These are phyloP conservation scores for Amphibolis antarctica DNA, from an alignment of 106 monocot genomes.

Conservation along the genomic window DNA sequence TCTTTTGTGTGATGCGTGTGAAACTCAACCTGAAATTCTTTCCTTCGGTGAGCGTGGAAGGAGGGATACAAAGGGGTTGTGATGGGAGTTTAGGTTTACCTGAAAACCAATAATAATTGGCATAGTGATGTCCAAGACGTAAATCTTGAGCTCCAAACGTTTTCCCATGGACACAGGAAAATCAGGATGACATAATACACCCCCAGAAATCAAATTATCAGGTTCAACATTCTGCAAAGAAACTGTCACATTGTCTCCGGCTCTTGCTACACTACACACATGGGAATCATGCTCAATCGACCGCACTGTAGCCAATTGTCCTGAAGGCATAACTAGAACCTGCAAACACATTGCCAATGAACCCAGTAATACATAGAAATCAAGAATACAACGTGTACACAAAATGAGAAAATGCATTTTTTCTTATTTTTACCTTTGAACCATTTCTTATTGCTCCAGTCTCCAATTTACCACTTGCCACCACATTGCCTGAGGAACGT, in stretches of 20 bases:
- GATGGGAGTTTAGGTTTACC: slow-evolving; percentile 14
- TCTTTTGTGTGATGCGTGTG: slow-evolving; percentile 64
- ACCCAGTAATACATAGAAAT: slow-evolving; percentile 1
- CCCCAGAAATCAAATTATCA: slow-evolving; percentile 35
- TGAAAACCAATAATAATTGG: slow-evolving; percentile 64
- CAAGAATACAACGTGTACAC: neutral
- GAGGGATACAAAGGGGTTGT: no score
- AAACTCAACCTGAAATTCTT: slow-evolving; percentile 25
- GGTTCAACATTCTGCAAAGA: slow-evolving; percentile 54
- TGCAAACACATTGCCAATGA: slow-evolving; percentile 10
- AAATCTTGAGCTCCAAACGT: slow-evolving; percentile 65
- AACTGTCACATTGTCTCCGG: slow-evolving; percentile 67
- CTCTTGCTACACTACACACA: slow-evolving; percentile 52
- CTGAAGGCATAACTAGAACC: slow-evolving; percentile 78
- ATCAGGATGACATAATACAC: slow-evolving; percentile 69
- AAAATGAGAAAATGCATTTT: neutral
- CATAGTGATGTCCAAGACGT: slow-evolving; percentile 44
- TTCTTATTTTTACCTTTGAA: slow-evolving; percentile 67
- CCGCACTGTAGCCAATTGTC: slow-evolving; percentile 47
- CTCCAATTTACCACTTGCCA: slow-evolving; percentile 81
- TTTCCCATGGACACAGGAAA: slow-evolving; percentile 63
- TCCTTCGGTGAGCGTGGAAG: neutral
- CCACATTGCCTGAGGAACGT: slow-evolving; percentile 48
- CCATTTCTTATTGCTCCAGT: slow-evolving; percentile 69
- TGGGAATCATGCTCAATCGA: slow-evolving; percentile 50